Conservation (phyloP, 768 basidiomycete genomes). For the Termitomyces titanicus region DNA sequence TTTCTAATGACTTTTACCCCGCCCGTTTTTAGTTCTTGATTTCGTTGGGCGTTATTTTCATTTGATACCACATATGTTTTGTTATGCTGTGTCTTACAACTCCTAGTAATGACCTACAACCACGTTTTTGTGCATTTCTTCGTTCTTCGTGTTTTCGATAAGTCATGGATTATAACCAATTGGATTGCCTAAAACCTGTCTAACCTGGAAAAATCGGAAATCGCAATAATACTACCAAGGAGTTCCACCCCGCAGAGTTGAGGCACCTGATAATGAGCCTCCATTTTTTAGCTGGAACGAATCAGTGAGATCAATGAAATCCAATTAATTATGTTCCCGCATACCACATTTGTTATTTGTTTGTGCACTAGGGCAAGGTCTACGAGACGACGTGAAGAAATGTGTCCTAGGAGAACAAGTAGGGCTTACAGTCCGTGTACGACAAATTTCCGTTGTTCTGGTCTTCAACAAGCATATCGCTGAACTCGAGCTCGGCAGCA, state of each 20-base stretch:
- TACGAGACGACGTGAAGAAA: slow-evolving; percentile 18
- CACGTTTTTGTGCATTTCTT: slow-evolving; percentile 18
- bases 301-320: not conserved
- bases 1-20: slow-evolving; percentile 9
- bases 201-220: not conserved
- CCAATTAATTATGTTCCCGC: slow-evolving; percentile 18
- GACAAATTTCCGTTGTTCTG: slow-evolving; percentile 94
- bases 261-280: slow-evolving; percentile 33
- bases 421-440: slow-evolving; percentile 78
- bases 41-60: slow-evolving; percentile 16
- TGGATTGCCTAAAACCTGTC: slow-evolving; percentile 23
- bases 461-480: slow-evolving; percentile 97
- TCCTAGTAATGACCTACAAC: slow-evolving; percentile 26
- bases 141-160: slow-evolving; percentile 3
- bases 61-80: slow-evolving; percentile 10
- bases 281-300: slow-evolving; percentile 33
- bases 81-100: slow-evolving; percentile 23
- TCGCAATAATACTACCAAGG: slow-evolving; percentile 32
- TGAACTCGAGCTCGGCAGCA: slow-evolving; percentile 90
- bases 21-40: slow-evolving; percentile 18
- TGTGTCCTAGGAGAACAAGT: not conserved
- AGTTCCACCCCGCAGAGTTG: slow-evolving; percentile 32
- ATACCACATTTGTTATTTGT: slow-evolving; percentile 45
- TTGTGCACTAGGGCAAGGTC: slow-evolving; percentile 47
- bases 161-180: slow-evolving; percentile 14